Conservation (phyloP, 2,329 filamentous ascomycete genomes). For the Lasiodiplodia theobromae region DNA sequence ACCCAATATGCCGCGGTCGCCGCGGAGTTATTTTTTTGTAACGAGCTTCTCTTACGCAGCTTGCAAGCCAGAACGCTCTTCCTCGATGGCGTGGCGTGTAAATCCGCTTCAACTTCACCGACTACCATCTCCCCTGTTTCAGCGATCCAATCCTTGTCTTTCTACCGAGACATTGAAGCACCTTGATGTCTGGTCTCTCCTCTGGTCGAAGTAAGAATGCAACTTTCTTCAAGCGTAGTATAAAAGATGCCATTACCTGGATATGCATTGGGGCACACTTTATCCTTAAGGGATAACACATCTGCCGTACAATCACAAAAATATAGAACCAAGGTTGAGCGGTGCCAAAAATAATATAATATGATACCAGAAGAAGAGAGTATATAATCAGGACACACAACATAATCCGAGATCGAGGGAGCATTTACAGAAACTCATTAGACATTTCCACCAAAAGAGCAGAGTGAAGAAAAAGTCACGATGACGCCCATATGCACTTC, state of each 20-base stretch:
- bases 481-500: neutral
- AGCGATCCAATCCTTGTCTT: too few relatives aligned
- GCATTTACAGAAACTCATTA: slow-evolving; percentile 17
- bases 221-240: too few relatives aligned
- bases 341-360: neutral
- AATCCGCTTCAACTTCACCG: too few relatives aligned
- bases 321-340: neutral
- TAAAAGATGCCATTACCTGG: too few relatives aligned
- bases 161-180: neutral
- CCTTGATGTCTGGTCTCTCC: neutral
- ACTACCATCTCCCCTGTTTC: neutral
- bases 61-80: neutral
- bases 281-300: too few relatives aligned
- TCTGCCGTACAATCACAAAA: neutral
- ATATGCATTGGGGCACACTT: too few relatives aligned
- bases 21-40: neutral
- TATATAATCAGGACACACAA: neutral
- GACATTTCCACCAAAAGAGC: slow-evolving; percentile 18
- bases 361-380: neutral
- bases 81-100: neutral
- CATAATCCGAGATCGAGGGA: neutral
- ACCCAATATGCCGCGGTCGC: neutral
- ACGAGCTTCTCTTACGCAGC: neutral
- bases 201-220: too few relatives aligned
- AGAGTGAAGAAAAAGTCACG: neutral